Conservation (phyloP, 208 protist species). For the Acanthamoeba lenticulata region DNA sequence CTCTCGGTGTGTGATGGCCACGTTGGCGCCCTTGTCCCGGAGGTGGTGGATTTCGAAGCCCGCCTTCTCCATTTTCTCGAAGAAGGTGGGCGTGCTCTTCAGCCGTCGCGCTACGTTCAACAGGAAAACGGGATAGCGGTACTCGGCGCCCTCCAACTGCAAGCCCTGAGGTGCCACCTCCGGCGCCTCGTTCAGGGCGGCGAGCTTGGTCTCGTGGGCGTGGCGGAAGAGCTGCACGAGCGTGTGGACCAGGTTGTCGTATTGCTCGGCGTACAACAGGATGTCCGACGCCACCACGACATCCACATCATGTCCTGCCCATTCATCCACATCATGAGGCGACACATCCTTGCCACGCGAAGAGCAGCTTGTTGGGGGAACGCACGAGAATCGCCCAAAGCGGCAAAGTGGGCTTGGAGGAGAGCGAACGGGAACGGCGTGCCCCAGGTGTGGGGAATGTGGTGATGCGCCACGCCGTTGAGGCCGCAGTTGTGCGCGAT, state of each 20-base stretch:
- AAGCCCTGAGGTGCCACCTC: too few species aligned
- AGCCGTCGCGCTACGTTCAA: constrained; percentile 28
- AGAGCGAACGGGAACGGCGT: not conserved
- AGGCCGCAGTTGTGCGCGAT: constrained; percentile 48
- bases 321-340: not conserved
- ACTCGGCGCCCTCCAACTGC: not conserved
- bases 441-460: constrained; percentile 31
- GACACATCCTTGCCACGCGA: not conserved
- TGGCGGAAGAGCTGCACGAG: constrained; percentile 39
- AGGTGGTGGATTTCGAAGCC: constrained; percentile 55
- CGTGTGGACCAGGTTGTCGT: not conserved
- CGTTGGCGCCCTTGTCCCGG: not conserved
- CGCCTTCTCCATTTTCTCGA: constrained; percentile 11
- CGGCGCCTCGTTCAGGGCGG: not conserved
- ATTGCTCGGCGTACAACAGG: constrained; percentile 40
- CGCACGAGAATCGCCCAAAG: not conserved
- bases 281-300: constrained; percentile 40
- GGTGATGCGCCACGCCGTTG: constrained; percentile 31
- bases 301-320: not conserved
- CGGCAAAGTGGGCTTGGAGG: not conserved
- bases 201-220: not conserved
- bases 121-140: constrained; percentile 9
- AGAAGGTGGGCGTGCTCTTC: constrained; percentile 12
- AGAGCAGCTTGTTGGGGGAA: not conserved
- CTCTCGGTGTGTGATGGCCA: constrained; percentile 8